Evolutionary conservation across 768 basidiomycete genomes (phyloP).

Genomic region (Termitomyces titanicus): DNA sequence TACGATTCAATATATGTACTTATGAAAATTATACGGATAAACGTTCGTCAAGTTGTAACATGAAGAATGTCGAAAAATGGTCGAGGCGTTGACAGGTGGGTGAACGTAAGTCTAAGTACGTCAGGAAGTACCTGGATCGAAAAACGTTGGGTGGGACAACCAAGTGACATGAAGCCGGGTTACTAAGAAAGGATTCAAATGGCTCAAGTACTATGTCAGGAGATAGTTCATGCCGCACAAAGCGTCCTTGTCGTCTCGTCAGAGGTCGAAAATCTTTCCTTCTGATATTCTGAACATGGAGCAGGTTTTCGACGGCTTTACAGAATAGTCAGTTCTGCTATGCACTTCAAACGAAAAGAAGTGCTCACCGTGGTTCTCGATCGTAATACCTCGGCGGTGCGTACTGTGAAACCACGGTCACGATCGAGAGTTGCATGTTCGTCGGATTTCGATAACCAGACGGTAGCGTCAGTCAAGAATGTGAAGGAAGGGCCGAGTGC

Average conservation of each 20-base stretch:
- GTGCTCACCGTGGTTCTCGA: conserved; percentile 37
- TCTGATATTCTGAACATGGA: conserved; percentile 36
- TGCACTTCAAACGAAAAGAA: background rate
- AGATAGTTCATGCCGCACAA: background rate
- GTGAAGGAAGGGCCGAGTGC: conserved; percentile 75
- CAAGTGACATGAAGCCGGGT: too few relatives aligned
- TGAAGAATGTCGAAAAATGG: too few relatives aligned
- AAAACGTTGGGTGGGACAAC: too few relatives aligned
- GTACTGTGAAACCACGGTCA: conserved; percentile 18
- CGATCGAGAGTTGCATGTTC: conserved; percentile 13
- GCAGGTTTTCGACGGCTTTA: conserved; percentile 34
- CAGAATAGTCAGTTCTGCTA: conserved; percentile 2
- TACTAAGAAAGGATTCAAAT: too few relatives aligned
- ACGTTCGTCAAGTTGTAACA: too few relatives aligned
- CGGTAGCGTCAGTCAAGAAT: conserved; percentile 64
- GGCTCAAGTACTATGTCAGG: too few relatives aligned
- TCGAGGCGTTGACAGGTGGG: too few relatives aligned
- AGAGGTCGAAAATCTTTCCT: conserved; percentile 17
- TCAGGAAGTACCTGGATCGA: too few relatives aligned
- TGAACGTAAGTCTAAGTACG: too few relatives aligned
- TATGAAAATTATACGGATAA: too few relatives aligned
- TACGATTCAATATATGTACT: too few relatives aligned
- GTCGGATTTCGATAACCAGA: conserved; percentile 54
- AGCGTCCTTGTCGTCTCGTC: background rate
- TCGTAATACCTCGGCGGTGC: conserved; percentile 38